Conservation (phyloP, 73 alveolate species). For the Paramecium caudatum region DNA sequence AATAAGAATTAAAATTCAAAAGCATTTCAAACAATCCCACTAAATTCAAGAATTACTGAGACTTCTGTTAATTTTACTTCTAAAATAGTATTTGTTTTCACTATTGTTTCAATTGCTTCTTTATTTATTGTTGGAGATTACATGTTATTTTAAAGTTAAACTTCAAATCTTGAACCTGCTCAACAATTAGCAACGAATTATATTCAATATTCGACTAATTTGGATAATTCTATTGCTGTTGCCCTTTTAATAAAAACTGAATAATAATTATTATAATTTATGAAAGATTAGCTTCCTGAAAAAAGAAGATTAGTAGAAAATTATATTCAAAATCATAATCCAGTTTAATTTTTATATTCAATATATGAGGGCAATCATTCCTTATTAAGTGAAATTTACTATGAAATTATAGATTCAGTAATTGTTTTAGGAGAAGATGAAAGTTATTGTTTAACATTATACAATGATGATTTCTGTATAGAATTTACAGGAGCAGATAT, state of each 20-base stretch:
- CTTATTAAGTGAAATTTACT: not conserved
- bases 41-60: not conserved
- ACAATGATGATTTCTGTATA: not conserved
- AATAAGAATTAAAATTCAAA: no score
- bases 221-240: not conserved
- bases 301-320: not conserved
- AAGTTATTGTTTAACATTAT: not conserved
- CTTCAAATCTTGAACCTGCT: not conserved
- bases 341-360: not conserved
- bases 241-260: not conserved
- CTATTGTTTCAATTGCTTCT: not conserved
- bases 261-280: not conserved
- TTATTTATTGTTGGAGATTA: not conserved
- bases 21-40: not conserved
- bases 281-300: not conserved
- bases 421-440: not conserved
- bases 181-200: not conserved
- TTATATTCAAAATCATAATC: not conserved
- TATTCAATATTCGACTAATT: not conserved
- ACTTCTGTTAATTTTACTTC: not conserved
- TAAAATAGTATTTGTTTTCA: not conserved
- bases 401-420: not conserved
- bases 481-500: not conserved
- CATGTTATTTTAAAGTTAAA: not conserved
- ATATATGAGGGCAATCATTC: not conserved